Base-by-base conservation (phyloP, 371 early-diverging fungal genomes). In the Entomophthora muscae region DNA sequence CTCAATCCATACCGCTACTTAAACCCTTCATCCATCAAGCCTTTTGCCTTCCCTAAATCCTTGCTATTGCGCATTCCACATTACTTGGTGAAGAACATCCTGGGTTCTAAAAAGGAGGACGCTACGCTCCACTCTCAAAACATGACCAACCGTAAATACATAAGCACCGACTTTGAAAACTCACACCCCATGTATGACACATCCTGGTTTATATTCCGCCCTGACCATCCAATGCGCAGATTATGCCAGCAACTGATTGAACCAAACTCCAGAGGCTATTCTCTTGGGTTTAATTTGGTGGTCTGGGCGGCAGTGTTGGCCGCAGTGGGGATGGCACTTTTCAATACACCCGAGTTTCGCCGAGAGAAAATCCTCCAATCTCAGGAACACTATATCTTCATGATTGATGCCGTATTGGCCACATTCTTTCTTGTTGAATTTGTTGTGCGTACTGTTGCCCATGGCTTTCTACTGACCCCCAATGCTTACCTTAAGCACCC, bases 1-100 rank as follows among this genome's bases (percentile, higher is more conserved):
- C 67, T 83, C 59, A 78, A 84, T 0, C 85, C 85, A 1, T 78
- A 82, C 55, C 83, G 83, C 1, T 83, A 83, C 64, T 56, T 84
- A 54, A 63, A 72, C 29, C 75, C 79, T 52, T 77, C 80, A 65
- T 29, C 73, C 21, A 70, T 84, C 33, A 85, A 84, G 67, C 69
- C 83, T 17, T 74, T 82, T 67, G 82, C 84, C 3, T 69, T 84
- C n/a, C 63, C 76, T 1, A 5, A 3, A 26, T 23, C 27, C 5
- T 26, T 21, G 22, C 3, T 54, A 23, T 2, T 17, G 42, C 42
- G 17, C 5, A 42, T 42, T 5, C 42, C 42, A 17, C 5, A 10
- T 5, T 17, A 42, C 17, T 17, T 42, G 42, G 42, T 17, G 5
- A 5, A 42, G 10, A 5, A 42, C 42, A 5, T 42, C 42, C 42